These are phyloP conservation scores for Canna indica DNA, from an alignment of 176 grass and related monocot genomes.

Conservation along the genomic window DNA sequence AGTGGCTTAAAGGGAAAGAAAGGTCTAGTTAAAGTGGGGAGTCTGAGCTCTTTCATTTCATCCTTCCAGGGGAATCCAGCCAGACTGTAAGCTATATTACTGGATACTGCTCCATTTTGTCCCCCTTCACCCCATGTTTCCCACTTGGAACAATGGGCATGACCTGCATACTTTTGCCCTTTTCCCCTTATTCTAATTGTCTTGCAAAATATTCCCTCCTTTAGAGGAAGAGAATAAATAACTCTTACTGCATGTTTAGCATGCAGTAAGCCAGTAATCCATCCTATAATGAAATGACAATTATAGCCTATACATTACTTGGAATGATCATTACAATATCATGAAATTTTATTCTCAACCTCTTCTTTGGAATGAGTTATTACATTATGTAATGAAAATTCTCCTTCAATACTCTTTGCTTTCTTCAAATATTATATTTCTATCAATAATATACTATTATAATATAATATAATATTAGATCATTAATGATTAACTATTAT, in stretches of 20 bases:
- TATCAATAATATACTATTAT: too few species aligned
- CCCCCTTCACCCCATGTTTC: conserved; percentile 10
- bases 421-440: too few species aligned
- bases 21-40: background rate
- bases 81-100: background rate
- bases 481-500: too few species aligned
- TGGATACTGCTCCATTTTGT: conserved; percentile 10
- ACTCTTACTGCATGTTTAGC: background rate
- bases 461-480: too few species aligned
- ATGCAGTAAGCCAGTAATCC: too few species aligned
- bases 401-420: too few species aligned
- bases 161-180: background rate
- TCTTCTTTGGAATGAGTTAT: too few species aligned
- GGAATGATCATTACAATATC: too few species aligned
- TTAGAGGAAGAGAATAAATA: conserved; percentile 14
- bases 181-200: background rate
- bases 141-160: conserved; percentile 17
- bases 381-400: too few species aligned
- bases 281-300: too few species aligned
- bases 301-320: too few species aligned
- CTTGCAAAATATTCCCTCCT: conserved; percentile 7
- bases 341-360: too few species aligned
- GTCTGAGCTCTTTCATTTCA: background rate
- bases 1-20: background rate
- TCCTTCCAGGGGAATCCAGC: background rate